A percentile compares a stretch with the other conserved stretches of the same genome.
These are phyloP conservation scores for Debaryomycetaceae sp. DNA, from an alignment of 1,139 yeast species.

Conservation along the genomic window DNA sequence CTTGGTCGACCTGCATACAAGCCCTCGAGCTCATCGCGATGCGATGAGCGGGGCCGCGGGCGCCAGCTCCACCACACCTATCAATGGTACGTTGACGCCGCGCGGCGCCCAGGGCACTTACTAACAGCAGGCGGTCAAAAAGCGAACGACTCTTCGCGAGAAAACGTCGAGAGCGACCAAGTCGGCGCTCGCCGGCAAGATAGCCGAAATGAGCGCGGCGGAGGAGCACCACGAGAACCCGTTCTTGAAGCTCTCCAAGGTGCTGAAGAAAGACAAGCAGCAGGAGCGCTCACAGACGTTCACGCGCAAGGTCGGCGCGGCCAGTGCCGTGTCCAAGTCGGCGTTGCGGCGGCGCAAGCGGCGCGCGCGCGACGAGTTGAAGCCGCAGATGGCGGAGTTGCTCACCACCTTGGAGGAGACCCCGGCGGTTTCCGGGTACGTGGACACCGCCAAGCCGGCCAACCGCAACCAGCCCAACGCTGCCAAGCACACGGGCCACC, in stretches of 20 bases:
- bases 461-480: conserved; percentile 52
- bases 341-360: conserved; percentile 63
- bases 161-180: conserved; percentile 23
- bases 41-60: too few relatives aligned
- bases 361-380: conserved; percentile 55
- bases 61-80: too few relatives aligned
- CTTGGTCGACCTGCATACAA: too few relatives aligned
- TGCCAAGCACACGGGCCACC: conserved; percentile 51
- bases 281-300: conserved; percentile 27
- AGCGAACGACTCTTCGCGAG: conserved; percentile 33
- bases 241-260: conserved; percentile 49
- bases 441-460: conserved; percentile 4
- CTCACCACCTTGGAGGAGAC: conserved; percentile 43
- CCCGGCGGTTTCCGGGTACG: conserved; percentile 9
- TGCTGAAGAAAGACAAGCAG: conserved; percentile 53
- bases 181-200: conserved; percentile 18
- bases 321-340: conserved; percentile 55
- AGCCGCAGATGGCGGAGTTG: conserved; percentile 64
- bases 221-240: conserved; percentile 41
- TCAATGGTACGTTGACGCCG: too few relatives aligned
- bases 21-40: too few relatives aligned
- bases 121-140: conserved; percentile 30
- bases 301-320: conserved; percentile 28
- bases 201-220: conserved; percentile 22
- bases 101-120: too few relatives aligned